Base-by-base conservation (phyloP, 169 alveolate species). In the Eimeria sp. region DNA sequence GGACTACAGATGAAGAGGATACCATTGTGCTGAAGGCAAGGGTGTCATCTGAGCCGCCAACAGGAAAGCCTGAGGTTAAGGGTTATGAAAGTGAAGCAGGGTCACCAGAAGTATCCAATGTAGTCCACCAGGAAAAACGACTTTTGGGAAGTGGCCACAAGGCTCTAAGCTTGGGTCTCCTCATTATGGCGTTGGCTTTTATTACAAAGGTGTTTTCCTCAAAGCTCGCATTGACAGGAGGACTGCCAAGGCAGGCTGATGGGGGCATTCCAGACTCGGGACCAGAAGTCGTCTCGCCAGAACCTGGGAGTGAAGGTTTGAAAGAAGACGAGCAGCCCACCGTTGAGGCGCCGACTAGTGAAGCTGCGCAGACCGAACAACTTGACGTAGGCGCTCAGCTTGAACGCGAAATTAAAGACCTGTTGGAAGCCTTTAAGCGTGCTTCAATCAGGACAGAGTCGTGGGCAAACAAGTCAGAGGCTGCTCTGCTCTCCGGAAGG, bases 401-500 rank as follows among this genome's bases (percentile, higher is more conserved):
- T 43, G 13, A 5, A 54, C 40, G 61, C 25, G 58, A 43, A 5
- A 57, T 45, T 22, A 1, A 2, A 4, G 13, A 9, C 16, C 34
- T 84, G 78, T 16, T 9, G 9, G 20, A 30, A 16, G 11, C 22
- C 43, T 84, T 84, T 30, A 84, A 57, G 70, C 78, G 75, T 84
- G 78, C 92, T 40, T 3, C 57, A 45, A 3, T 34, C 40, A 57
- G 57, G 78, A 67, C 75, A 34, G 75, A 84, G 61, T 14, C 13
- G 20, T 84, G 92, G 92, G 54, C 78, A 13, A 84, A 61, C 40
- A 84, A 18, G 43, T 30, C 92, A n/a, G 88, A 78, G 65, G 0
- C 27, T 78, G 88, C 16, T 45, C 88, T 78, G 67, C 65, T 78
- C 65, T 47, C 67, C 45, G 11, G 65, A 14, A 78, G 63, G 40